Evolutionary conservation across 441 rosid species (phyloP).

Genomic region (Erysimum pusillum): DNA sequence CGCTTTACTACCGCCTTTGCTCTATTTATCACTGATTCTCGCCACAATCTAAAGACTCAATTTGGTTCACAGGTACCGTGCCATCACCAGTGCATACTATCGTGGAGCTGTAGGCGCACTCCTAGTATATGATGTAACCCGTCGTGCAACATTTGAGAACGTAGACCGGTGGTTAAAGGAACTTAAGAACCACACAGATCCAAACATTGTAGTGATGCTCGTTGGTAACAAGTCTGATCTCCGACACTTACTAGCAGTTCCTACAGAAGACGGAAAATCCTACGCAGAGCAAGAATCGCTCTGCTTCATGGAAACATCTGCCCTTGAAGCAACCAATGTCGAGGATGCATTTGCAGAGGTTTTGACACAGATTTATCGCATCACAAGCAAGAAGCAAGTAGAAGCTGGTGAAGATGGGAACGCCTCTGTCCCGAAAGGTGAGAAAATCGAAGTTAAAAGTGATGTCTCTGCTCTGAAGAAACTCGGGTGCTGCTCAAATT

Average conservation of each 20-base stretch:
- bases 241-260: slow-evolving; percentile 52
- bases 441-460: slow-evolving; percentile 50
- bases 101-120: slow-evolving; percentile 56
- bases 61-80: slow-evolving; percentile 50
- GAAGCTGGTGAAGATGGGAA: slow-evolving; percentile 51
- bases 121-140: slow-evolving; percentile 52
- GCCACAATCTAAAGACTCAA: background rate
- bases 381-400: slow-evolving; percentile 51
- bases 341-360: slow-evolving; percentile 54
- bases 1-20: background rate
- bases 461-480: slow-evolving; percentile 53
- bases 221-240: slow-evolving; percentile 55
- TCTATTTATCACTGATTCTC: slow-evolving; percentile 1
- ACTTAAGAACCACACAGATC: slow-evolving; percentile 53
- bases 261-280: slow-evolving; percentile 53
- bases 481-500: slow-evolving; percentile 55
- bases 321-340: slow-evolving; percentile 53
- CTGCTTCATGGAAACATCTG: slow-evolving; percentile 58
- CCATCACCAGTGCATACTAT: slow-evolving; percentile 55
- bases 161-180: slow-evolving; percentile 55
- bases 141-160: slow-evolving; percentile 53
- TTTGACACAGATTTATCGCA: slow-evolving; percentile 51
- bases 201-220: slow-evolving; percentile 56
- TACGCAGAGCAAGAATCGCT: slow-evolving; percentile 52
- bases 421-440: slow-evolving; percentile 48